Base-by-base conservation (phyloP, 768 basidiomycete genomes). In the Suillus clintonianus region DNA sequence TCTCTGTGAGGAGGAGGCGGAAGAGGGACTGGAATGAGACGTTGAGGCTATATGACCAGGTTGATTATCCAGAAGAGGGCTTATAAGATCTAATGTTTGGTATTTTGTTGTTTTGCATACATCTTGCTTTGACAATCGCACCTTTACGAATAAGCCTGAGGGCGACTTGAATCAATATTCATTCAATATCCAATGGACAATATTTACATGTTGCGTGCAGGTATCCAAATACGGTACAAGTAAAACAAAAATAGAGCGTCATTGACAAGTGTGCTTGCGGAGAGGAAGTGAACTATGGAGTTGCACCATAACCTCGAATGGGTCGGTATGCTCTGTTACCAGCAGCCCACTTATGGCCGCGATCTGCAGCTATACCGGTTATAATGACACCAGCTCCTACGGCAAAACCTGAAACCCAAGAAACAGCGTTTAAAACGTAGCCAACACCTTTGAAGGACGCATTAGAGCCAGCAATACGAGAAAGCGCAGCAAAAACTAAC, bases 11-110 rank as follows among this genome's bases (percentile, higher is more conserved):
- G 63, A 79, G 92, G 65, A 78, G 93, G 69, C 80, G 92, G 67
- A 95, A 95, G 76, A 84, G 92, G 67, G 94, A 95, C 69, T 95
- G 94, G 93, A 93, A 93, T 68, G 93, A 95, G 77, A 92, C 89
- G 5, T 76, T 95, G 53, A 81, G 92, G 54, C 75, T 92, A 61
- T 94, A 93, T 67, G 92, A 94, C 67, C 82, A 90, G 65, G 89
- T 92, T 19, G 92, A 94, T 73, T 95, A 92, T 70, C 91, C 91
- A 0, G 83, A 83, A 15, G 88, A 88, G 32, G 80, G 63, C 13
- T 39, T 62, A 19, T 69, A 58, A 73, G 14, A 27, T 14, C 47
- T 22, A 19, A 60, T 36, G 4, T 9, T 54, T 36, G 15, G 27
- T 51, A 32, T 51, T 24, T 17, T 19, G 15, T 27, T 27, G 27